phyloP scores from a whole-genome alignment of 2,329 filamentous ascomycete species.

The Ophioceras dolichostomum region DNA sequence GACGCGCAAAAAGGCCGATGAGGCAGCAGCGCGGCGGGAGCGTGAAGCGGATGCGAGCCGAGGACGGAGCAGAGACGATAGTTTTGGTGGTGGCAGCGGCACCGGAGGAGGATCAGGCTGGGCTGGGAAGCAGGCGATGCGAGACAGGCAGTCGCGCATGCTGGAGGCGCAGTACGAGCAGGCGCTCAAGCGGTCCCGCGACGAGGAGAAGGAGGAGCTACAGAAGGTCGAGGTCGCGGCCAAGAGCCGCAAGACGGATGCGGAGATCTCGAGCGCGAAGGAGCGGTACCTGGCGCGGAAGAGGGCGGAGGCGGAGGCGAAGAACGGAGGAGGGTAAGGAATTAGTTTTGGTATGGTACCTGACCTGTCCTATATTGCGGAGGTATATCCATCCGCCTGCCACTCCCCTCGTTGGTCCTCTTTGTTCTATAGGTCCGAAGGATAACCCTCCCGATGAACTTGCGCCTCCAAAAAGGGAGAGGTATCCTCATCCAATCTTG shows the following conservation, averaged over 20 bases:
- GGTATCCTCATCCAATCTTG: too few species aligned
- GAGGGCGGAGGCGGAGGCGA: conserved; percentile 58
- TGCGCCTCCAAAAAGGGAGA: too few species aligned
- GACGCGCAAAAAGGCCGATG: conserved; percentile 38
- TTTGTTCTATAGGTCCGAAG: too few species aligned
- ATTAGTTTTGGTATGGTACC: too few species aligned
- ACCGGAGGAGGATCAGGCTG: too few species aligned
- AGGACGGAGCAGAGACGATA: conserved; percentile 14
- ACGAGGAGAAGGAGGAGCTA: conserved; percentile 54
- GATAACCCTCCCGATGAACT: too few species aligned
- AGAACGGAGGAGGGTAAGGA: too few species aligned
- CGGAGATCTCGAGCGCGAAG: conserved; percentile 64
- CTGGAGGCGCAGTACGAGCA: conserved; percentile 66
- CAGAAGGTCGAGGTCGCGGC: conserved; percentile 49
- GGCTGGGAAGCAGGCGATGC: conserved; percentile 54
- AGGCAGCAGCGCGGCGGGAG: conserved; percentile 10
- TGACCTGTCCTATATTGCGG: too few species aligned
- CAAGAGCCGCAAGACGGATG: conserved; percentile 68
- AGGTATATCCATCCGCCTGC: too few species aligned
- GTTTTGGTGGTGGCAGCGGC: conserved; percentile 27
- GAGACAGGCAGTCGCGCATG: conserved; percentile 69
- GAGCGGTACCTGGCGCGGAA: conserved; percentile 73
- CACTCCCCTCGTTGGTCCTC: too few species aligned
- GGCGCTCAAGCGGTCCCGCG: conserved; percentile 57
- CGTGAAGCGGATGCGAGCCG: conserved; percentile 11